Conservation (phyloP, 1,284 basidiomycete genomes). For the Phaffia rhodozyma region DNA sequence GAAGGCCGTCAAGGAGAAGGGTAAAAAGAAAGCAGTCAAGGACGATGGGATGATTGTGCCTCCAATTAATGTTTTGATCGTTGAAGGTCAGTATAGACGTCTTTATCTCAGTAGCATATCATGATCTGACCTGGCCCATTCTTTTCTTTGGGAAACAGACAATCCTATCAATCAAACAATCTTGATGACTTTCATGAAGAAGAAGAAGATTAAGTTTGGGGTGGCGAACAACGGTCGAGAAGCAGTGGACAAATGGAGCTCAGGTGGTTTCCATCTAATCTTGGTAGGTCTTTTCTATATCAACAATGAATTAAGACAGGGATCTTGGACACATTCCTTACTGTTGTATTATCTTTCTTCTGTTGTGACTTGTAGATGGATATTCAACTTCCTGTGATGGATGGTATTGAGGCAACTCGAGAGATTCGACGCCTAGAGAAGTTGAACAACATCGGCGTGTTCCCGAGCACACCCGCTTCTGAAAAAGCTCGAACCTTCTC, state of each 20-base stretch:
- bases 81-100: slow-evolving; percentile 57
- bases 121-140: slow-evolving; percentile 17
- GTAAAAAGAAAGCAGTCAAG: slow-evolving; percentile 27
- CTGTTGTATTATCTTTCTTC: background rate
- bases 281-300: slow-evolving; percentile 47
- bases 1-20: slow-evolving; percentile 19
- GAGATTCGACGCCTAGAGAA: slow-evolving; percentile 84
- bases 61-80: slow-evolving; percentile 88
- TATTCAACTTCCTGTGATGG: slow-evolving; percentile 98
- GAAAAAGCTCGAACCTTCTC: slow-evolving; percentile 39
- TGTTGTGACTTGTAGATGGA: slow-evolving; percentile 62
- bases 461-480: slow-evolving; percentile 49
- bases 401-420: slow-evolving; percentile 93
- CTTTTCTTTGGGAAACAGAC: slow-evolving; percentile 45
- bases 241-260: slow-evolving; percentile 91
- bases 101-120: background rate
- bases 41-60: slow-evolving; percentile 56
- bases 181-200: slow-evolving; percentile 86
- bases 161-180: slow-evolving; percentile 99
- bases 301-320: slow-evolving; percentile 7
- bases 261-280: slow-evolving; percentile 89
- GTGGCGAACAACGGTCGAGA: slow-evolving; percentile 91
- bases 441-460: slow-evolving; percentile 52
- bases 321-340: background rate
- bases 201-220: slow-evolving; percentile 91